Base-by-base conservation (phyloP, 2,329 filamentous ascomycete genomes). In the Phymatotrichopsis omnivora region DNA sequence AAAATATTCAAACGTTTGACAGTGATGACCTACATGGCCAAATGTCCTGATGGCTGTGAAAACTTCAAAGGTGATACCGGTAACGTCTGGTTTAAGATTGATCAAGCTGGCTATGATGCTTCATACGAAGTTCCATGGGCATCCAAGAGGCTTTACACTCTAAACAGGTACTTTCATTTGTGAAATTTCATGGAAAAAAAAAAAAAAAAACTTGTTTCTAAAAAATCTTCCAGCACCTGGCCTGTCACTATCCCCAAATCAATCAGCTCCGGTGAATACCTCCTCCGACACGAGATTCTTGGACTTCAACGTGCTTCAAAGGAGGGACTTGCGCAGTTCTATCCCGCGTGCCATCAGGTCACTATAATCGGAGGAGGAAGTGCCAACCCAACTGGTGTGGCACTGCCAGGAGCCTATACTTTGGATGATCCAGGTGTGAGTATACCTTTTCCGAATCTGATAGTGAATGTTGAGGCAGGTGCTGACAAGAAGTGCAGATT, bases 251-350 rank as follows among this genome's bases (percentile, higher is more conserved):
- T 66, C 24, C 64, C 64, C 20, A 46, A 31, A 16, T 59, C 56
- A 20, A 52, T 66, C 37, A 61, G 60, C 24, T 53, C 63, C n/a
- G 64, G 64, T 16, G 58, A 63, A 51, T 75, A 75, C 50, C 68
- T 76, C 19, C 59, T 76, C 20, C 64, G 73, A 1, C 71, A 75
- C 54, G 73, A 75, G 60, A 65, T 67, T 38, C 67, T 69, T 45
- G 72, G 66, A 1, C 58, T 73, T n/a, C 70, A 73, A 60, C 69
- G 71, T 12, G 71, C 71, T 5, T 60, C 27, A 22, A 27, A 3
- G 3, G 16, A n/a, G 1, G 45, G 34, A 31, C 35, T 41, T 5
- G 46, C 42, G 2, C 46, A 57, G 41, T 54, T 57, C 30, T 57
- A 56, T 33, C 55, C 55, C 14, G 44, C 35, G n/a, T 56, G 55